Conservation (phyloP, 441 rosid species). For the Jatropha podagrica region DNA sequence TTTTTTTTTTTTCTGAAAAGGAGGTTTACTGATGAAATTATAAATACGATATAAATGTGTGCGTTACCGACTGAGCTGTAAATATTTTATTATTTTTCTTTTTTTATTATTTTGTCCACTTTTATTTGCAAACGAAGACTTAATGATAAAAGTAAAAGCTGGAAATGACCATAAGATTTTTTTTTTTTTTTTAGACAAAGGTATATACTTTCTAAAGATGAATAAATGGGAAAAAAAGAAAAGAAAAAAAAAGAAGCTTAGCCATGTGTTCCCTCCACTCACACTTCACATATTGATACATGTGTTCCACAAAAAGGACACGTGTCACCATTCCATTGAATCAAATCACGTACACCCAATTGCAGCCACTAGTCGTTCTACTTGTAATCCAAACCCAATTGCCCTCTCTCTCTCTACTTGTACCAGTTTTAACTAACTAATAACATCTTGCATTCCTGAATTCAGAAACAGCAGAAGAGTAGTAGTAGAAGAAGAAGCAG, state of each 20-base stretch:
- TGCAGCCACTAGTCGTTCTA: conserved; percentile 26
- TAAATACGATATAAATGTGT: no score
- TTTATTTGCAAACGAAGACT: no score
- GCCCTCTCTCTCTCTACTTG: background rate
- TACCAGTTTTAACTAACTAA: background rate
- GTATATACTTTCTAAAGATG: no score
- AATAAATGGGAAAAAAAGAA: no score
- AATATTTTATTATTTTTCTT: no score
- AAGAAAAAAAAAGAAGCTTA: background rate
- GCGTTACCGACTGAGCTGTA: no score
- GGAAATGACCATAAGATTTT: no score
- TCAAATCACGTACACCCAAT: background rate
- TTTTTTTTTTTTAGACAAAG: no score
- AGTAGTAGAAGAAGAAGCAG: background rate
- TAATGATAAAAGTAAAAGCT: no score
- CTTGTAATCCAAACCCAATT: conserved; percentile 17
- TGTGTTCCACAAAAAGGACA: background rate
- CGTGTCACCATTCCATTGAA: conserved; percentile 18
- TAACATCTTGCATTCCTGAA: background rate
- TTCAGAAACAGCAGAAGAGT: background rate
- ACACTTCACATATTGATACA: background rate
- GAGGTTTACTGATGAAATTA: no score
- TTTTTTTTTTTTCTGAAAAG: no score
- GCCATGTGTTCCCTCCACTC: background rate
- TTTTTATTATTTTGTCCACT: no score